Percentiles rank a stretch among this genome's conserved stretches.
These are phyloP conservation scores for Acrocalymma vagum DNA, from an alignment of 2,329 filamentous ascomycete species.

Conservation along the genomic window DNA sequence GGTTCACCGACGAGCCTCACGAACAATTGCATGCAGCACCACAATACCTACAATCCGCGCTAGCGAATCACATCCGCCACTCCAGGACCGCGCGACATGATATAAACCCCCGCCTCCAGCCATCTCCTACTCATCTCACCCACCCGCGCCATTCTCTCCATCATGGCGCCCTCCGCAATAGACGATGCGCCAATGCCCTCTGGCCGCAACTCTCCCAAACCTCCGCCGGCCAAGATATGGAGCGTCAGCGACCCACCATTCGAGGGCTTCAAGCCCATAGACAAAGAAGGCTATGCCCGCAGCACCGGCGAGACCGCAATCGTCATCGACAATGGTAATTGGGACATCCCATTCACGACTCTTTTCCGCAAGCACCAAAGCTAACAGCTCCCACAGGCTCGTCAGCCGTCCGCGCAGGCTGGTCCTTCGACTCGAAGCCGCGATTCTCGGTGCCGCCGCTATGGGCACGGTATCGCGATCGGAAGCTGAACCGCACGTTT, in stretches of 20 bases:
- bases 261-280: slow-evolving; percentile 64
- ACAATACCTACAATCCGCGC: slow-evolving; percentile 23
- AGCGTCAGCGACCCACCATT: slow-evolving; percentile 67
- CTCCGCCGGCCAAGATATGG: slow-evolving; percentile 61
- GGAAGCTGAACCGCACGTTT: slow-evolving; percentile 90
- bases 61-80: slow-evolving; percentile 23
- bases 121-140: too few species aligned
- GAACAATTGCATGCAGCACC: slow-evolving; percentile 25
- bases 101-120: slow-evolving; percentile 22
- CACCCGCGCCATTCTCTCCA: slow-evolving; percentile 16
- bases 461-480: slow-evolving; percentile 93
- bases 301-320: slow-evolving; percentile 76
- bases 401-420: slow-evolving; percentile 87
- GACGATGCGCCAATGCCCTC: slow-evolving; percentile 49
- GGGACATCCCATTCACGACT: slow-evolving; percentile 2
- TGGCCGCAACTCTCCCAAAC: slow-evolving; percentile 61
- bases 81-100: slow-evolving; percentile 31
- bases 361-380: slow-evolving; percentile 4
- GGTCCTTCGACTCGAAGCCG: slow-evolving; percentile 90
- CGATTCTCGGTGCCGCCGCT: slow-evolving; percentile 84
- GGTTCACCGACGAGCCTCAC: slow-evolving; percentile 22
- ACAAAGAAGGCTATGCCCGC: slow-evolving; percentile 74
- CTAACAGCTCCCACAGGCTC: slow-evolving; percentile 68
- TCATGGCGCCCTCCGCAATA: slow-evolving; percentile 47
- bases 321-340: slow-evolving; percentile 93